These are phyloP conservation scores for Entelexis sorbosivorans DNA, from an alignment of 1,139 yeast genomes.

Conservation along the genomic window DNA sequence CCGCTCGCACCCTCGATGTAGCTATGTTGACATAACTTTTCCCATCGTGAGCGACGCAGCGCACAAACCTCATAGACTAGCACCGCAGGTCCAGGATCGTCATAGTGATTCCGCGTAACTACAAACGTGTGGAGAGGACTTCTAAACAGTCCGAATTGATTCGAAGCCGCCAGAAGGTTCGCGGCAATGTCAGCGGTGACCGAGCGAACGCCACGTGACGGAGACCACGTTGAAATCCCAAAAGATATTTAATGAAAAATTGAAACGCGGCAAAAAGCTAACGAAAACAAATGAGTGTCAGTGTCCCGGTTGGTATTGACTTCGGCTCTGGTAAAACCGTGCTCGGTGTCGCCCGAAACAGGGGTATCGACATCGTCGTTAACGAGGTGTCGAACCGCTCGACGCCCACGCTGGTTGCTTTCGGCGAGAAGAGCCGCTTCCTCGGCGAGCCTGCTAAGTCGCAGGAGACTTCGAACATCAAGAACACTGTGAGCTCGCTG, in stretches of 20 bases:
- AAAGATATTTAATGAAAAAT: slow-evolving; percentile 5
- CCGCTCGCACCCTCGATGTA: too few relatives aligned
- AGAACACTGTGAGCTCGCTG: slow-evolving; percentile 89
- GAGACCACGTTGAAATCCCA: not conserved
- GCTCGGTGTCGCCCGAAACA: slow-evolving; percentile 93
- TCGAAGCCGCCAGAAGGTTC: slow-evolving; percentile 5
- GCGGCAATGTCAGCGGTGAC: not conserved
- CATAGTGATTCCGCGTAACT: too few relatives aligned
- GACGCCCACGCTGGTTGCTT: slow-evolving; percentile 90
- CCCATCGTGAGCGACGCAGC: too few relatives aligned
- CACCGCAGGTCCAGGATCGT: too few relatives aligned
- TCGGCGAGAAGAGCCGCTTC: slow-evolving; percentile 77
- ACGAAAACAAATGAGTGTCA: slow-evolving; percentile 36
- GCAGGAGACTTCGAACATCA: slow-evolving; percentile 90
- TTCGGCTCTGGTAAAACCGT: slow-evolving; percentile 83
- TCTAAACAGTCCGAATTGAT: not conserved
- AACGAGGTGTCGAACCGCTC: slow-evolving; percentile 97
- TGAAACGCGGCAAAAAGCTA: not conserved
- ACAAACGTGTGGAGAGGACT: too few relatives aligned
- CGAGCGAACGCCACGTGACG: not conserved
- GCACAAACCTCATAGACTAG: too few relatives aligned
- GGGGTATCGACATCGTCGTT: slow-evolving; percentile 96
- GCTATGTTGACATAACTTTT: too few relatives aligned
- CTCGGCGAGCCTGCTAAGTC: slow-evolving; percentile 94
- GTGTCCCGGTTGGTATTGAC: slow-evolving; percentile 96